Base-by-base conservation (phyloP, 129 eudicot species). In the Lonicera japonica region DNA sequence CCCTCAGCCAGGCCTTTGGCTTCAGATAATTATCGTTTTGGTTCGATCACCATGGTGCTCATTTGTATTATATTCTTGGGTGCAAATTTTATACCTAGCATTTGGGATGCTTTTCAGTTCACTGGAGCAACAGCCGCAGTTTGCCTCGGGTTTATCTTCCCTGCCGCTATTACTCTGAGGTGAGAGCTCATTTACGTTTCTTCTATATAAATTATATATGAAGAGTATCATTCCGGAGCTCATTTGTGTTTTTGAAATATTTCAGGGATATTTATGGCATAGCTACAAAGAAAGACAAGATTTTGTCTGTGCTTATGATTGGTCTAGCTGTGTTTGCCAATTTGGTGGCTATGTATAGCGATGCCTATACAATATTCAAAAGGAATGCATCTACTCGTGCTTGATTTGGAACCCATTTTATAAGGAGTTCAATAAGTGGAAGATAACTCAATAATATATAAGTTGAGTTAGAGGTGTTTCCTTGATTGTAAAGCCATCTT, bases 21-120 rank as follows among this genome's bases (percentile, higher is more conserved):
- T 47, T 61, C 56, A 23, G 81, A 82, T 58, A 78, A 70, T 64
- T 52, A 58, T 51, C 66, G 83, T 17, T 82, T 82, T 56, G 60
- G 56, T 53, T 55, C 59, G 20, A 40, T 75, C 54, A 82, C 75
- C 23, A 40, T 60, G 12, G 76, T 66, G 23, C 78, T 82, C 25
- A 79, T 77, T 72, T 54, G 70, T 17, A 46, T 71, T 11, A 59
- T 70, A 25, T 78, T 56, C 54, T 67, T 78, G 59, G 87, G 78
- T 67, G 87, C 87, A 21, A 77, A 73, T 67, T 77, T 70, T 52
- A 59, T 82, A 40, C 83, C 83, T 36, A 82, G 83, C 67, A 81
- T 81, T 52, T 82, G 83, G 80, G 80, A 82, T 70, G 78, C 77
- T 29, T 82, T 82, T 65, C 87, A 82, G 73, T 77, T 82, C 57